These are phyloP conservation scores for Lentinula novae-zelandiae DNA, from an alignment of 1,284 basidiomycete genomes.

Conservation along the genomic window DNA sequence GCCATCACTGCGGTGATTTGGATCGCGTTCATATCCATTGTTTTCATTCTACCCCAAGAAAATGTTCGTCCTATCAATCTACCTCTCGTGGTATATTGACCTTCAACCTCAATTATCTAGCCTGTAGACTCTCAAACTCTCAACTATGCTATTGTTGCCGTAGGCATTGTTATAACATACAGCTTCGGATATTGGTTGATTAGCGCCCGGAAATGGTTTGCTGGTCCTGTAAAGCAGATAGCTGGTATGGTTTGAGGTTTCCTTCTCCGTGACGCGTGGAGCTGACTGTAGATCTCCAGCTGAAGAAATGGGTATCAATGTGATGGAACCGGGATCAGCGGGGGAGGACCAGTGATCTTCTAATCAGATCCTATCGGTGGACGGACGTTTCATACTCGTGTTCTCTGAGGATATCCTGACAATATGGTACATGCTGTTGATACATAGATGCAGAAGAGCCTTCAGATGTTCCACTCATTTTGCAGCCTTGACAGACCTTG, in stretches of 20 bases:
- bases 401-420: neutral
- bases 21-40: conserved; percentile 63
- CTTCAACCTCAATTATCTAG: conserved; percentile 22
- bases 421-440: neutral
- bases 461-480: neutral
- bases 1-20: conserved; percentile 38
- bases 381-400: neutral
- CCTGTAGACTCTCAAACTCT: conserved; percentile 67
- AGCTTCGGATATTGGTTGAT: conserved; percentile 62
- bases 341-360: neutral
- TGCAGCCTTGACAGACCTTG: neutral
- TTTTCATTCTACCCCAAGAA: conserved; percentile 62
- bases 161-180: conserved; percentile 64
- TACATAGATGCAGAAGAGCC: neutral
- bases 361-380: neutral
- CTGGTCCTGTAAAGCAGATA: conserved; percentile 63
- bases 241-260: conserved; percentile 34
- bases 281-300: conserved; percentile 25
- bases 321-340: conserved; percentile 34
- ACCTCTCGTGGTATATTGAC: neutral
- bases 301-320: conserved; percentile 45
- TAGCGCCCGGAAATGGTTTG: conserved; percentile 69
- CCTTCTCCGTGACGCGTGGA: neutral
- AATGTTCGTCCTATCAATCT: conserved; percentile 36
- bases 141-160: conserved; percentile 72